phyloP scores from a whole-genome alignment of 768 basidiomycete genomes.

The Sporobolomyces roseus region DNA sequence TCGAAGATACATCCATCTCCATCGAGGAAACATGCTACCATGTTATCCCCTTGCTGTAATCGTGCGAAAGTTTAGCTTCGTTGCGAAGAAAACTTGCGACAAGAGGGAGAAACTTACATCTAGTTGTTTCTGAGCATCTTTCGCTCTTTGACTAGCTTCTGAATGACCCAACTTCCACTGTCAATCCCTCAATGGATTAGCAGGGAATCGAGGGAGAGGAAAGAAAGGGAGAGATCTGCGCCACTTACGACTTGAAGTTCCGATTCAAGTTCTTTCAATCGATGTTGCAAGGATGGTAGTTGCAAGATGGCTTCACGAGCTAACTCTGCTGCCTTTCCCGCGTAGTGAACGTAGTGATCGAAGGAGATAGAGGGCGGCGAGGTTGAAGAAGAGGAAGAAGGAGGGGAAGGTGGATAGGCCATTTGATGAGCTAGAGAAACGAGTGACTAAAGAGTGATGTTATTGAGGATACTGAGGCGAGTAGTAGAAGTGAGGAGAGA shows the following conservation, averaged over 20 bases:
- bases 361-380: not conserved
- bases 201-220: too few species aligned
- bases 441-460: not conserved
- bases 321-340: constrained; percentile 13
- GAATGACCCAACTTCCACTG: constrained; percentile 24
- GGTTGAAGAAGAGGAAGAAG: not conserved
- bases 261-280: constrained; percentile 13
- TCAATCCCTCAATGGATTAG: not conserved
- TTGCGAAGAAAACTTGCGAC: not conserved
- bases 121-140: constrained; percentile 27
- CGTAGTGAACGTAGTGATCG: constrained; percentile 20
- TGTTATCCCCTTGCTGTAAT: constrained; percentile 8
- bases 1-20: constrained; percentile 39
- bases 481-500: not conserved
- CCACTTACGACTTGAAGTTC: constrained; percentile 15
- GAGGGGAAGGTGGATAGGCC: not conserved
- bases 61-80: not conserved
- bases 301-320: constrained; percentile 15
- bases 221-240: not conserved
- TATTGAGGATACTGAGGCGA: not conserved
- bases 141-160: not conserved
- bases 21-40: constrained; percentile 30
- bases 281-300: not conserved
- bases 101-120: constrained; percentile 14
- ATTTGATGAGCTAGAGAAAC: not conserved